These are phyloP conservation scores for Hyaloscypha variabilis DNA, from an alignment of 495 filamentous ascomycete species.

Conservation along the genomic window DNA sequence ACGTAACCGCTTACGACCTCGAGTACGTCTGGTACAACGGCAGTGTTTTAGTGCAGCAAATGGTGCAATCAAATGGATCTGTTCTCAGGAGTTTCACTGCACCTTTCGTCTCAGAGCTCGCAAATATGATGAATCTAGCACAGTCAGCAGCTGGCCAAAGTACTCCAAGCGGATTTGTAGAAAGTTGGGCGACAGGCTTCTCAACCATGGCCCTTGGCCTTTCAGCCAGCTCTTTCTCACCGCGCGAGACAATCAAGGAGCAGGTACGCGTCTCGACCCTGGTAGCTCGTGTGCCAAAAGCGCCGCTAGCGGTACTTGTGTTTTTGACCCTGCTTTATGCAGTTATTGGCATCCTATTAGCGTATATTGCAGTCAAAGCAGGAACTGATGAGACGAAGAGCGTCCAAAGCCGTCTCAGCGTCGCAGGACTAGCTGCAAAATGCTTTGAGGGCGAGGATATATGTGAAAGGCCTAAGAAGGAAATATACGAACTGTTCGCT, in stretches of 20 bases:
- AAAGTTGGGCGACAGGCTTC: not conserved
- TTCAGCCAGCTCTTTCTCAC: not conserved
- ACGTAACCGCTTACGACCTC: constrained; percentile 3
- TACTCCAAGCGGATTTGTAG: not conserved
- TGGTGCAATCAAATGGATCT: not conserved
- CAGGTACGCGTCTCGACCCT: not conserved
- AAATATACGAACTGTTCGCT: not conserved
- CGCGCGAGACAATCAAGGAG: not conserved
- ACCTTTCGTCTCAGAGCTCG: constrained; percentile 2
- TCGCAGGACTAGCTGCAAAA: not conserved
- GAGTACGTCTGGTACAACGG: constrained; percentile 8
- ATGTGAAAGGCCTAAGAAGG: not conserved
- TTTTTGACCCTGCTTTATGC: not conserved
- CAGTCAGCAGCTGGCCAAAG: not conserved
- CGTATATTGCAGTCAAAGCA: not conserved
- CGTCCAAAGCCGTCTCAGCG: not conserved
- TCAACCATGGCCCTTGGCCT: not conserved
- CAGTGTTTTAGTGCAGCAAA: not conserved
- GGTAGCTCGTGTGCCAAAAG: constrained; percentile 3
- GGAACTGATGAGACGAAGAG: not conserved
- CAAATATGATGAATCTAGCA: not conserved
- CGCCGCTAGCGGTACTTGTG: constrained; percentile 1
- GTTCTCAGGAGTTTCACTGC: not conserved
- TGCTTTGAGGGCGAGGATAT: not conserved
- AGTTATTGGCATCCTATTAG: not conserved